These are phyloP conservation scores for Umbelopsis isabellina DNA, from an alignment of 192 early-diverging fungal genomes.

Conservation along the genomic window DNA sequence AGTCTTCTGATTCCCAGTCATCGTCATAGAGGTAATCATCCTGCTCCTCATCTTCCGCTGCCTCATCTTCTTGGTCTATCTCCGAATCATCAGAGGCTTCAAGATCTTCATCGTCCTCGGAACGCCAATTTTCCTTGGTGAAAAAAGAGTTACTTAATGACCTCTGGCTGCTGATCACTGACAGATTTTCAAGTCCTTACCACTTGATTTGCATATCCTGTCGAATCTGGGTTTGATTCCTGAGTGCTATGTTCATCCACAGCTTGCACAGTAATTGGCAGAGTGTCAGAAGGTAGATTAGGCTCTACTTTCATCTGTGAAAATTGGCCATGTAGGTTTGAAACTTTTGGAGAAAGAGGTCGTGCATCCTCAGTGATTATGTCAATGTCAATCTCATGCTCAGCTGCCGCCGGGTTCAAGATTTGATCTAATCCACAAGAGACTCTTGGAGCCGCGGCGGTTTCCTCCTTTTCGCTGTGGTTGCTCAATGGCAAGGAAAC, in stretches of 20 bases:
- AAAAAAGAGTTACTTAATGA: neutral
- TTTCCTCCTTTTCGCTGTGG: too few relatives aligned
- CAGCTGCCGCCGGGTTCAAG: neutral
- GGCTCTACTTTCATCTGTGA: neutral
- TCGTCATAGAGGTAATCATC: neutral
- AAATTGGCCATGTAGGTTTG: conserved; percentile 10
- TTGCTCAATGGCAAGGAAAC: too few relatives aligned
- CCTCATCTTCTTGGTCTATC: neutral
- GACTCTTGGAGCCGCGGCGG: neutral
- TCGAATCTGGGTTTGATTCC: neutral
- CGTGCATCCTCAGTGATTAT: neutral
- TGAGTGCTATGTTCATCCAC: too few relatives aligned
- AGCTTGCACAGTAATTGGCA: too few relatives aligned
- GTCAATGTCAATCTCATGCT: conserved; percentile 7
- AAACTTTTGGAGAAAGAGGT: neutral
- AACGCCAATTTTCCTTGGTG: conserved; percentile 6
- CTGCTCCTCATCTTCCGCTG: neutral
- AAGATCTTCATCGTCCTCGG: conserved; percentile 14
- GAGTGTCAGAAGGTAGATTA: too few relatives aligned
- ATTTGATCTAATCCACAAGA: neutral
- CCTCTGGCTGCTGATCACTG: neutral
- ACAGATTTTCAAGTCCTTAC: neutral
- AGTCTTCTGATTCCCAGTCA: conserved; percentile 9
- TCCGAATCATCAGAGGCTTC: neutral
- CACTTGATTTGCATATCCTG: neutral